Conservation (phyloP, 169 alveolate genomes). For the Cryptosporidium muris region DNA sequence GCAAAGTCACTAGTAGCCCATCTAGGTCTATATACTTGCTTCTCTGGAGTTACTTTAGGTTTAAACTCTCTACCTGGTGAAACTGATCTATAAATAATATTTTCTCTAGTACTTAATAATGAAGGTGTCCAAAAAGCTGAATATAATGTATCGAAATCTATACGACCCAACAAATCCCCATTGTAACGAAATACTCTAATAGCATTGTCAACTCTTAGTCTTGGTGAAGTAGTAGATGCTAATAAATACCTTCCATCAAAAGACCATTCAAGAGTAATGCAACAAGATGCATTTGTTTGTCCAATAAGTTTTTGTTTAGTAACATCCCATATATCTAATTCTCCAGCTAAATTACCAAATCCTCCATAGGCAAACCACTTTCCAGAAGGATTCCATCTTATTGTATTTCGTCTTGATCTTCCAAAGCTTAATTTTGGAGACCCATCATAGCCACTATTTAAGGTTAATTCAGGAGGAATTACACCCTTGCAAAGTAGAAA, state of each 20-base stretch:
- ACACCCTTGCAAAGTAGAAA: constrained; percentile 76
- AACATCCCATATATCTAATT: constrained; percentile 69
- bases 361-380: constrained; percentile 77
- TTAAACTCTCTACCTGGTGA: constrained; percentile 69
- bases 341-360: constrained; percentile 77
- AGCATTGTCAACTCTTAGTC: constrained; percentile 67
- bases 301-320: constrained; percentile 60
- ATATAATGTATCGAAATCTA: constrained; percentile 49
- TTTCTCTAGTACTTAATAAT: neutral
- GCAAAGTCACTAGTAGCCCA: constrained; percentile 71
- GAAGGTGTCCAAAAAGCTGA: constrained; percentile 66
- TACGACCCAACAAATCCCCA: constrained; percentile 45
- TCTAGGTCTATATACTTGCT: constrained; percentile 57
- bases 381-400: constrained; percentile 76
- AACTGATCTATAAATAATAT: constrained; percentile 49
- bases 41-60: constrained; percentile 36
- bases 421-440: constrained; percentile 43
- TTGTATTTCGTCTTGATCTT: constrained; percentile 68
- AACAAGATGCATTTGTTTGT: constrained; percentile 65
- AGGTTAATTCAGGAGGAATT: constrained; percentile 73
- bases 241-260: constrained; percentile 32
- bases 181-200: constrained; percentile 48
- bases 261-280: constrained; percentile 71
- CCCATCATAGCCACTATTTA: constrained; percentile 46
- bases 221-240: constrained; percentile 66